Base-by-base conservation (phyloP, 257 asterid species). In the Solanum pinnatisectum region DNA sequence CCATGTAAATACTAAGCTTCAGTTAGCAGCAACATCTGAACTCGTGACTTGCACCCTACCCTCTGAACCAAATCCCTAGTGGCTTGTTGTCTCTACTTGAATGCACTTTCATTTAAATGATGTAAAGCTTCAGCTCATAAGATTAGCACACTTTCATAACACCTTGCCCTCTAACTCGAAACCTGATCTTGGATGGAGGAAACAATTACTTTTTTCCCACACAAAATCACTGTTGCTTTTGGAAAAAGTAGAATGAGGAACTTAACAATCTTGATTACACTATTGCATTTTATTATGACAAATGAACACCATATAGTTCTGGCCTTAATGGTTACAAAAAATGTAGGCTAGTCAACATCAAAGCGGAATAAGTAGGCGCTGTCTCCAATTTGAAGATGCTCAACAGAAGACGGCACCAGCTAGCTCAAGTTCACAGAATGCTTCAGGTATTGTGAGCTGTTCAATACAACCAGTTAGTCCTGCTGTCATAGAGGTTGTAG, bases 311-410 rank as follows among this genome's bases (percentile, higher is more conserved):
- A 30, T 76, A 71, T 33, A 71, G 81, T 79, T 81, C 88, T 81
- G 78, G 76, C 89, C 87, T 11, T 56, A 44, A 87, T 79, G 59
- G 85, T 88, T 89, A 52, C 72, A n/a, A 60, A 88, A 77, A 35
- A 85, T 87, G 86, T 91, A 95, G 97, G 94, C 90, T 89, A 88
- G 87, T 87, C 94, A 87, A 42, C 90, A 88, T 72, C 93, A 90
- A 74, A 83, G 91, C 85, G 95, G 95, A 49, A 84, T 92, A 18
- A 90, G 89, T 84, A 91, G 94, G 87, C 94, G 95, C 46, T 91
- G 94, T 89, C 95, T 94, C 92, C 95, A 94, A 88, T 95, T 94
- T 91, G 96, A 94, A 85, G 95, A 92, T 90, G 91, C 89, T 88
- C 91, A 82, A 73, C 87, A 87, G 86, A 86, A 89, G 67, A 86